phyloP scores from a whole-genome alignment of 2,329 filamentous ascomycete genomes.

The Zasmidium angulare region DNA sequence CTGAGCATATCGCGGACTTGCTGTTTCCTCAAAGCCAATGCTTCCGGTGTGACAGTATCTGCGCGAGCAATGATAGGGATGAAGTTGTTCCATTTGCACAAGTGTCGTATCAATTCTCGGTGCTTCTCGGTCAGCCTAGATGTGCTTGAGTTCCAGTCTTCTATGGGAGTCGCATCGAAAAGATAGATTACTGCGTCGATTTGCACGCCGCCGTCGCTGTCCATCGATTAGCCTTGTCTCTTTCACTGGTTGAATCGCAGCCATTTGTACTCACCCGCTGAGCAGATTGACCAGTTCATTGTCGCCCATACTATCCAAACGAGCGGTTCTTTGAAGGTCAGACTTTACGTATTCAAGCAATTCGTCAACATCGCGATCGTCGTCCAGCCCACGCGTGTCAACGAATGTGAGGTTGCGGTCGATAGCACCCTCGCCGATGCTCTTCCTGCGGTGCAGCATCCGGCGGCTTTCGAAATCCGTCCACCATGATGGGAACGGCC shows the following conservation, averaged over 20 bases:
- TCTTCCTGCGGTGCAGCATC: constrained; percentile 53
- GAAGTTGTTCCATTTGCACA: constrained; percentile 76
- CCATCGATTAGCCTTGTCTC: background rate
- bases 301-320: constrained; percentile 63
- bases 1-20: constrained; percentile 19
- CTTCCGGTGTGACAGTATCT: constrained; percentile 54
- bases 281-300: constrained; percentile 74
- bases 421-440: constrained; percentile 71
- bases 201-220: constrained; percentile 68
- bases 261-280: constrained; percentile 53
- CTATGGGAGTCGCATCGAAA: constrained; percentile 58
- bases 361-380: constrained; percentile 48
- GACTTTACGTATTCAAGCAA: constrained; percentile 65
- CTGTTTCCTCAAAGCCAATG: constrained; percentile 14
- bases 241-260: background rate
- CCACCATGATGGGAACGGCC: constrained; percentile 84
- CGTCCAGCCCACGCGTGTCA: constrained; percentile 70
- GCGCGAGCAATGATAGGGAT: constrained; percentile 78
- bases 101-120: constrained; percentile 30
- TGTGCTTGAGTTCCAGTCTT: background rate
- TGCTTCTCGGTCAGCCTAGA: constrained; percentile 17
- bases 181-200: constrained; percentile 86
- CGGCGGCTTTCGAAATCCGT: constrained; percentile 70
- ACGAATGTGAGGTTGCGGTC: constrained; percentile 94
- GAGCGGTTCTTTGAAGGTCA: constrained; percentile 63